Base-by-base conservation (phyloP, 2,329 filamentous ascomycete genomes). In the Juglanconis sp. region DNA sequence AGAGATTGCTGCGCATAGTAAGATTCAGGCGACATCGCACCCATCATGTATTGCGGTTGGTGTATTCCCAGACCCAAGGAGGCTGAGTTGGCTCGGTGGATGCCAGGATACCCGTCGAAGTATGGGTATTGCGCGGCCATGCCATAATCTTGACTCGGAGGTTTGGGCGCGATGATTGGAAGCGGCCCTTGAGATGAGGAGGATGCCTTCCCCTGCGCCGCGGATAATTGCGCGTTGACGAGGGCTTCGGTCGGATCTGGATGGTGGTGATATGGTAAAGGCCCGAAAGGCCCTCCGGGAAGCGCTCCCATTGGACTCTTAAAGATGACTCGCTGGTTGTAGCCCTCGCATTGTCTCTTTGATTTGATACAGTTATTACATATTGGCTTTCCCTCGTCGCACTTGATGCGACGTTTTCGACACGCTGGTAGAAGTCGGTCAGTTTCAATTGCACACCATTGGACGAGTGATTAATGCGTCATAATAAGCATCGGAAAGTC, bases 361-460 rank as follows among this genome's bases (percentile, higher is more conserved):
- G 90, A 94, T 70, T 94, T 95, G 76, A 90, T 86, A 75, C 91
- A 96, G 70, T 96, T 96, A 69, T 83, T 87, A 75, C 91, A 95
- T 34, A 83, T 89, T 32, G 91, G 91, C 53, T 89, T 85, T 68
- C 92, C 91, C 73, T 98, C 95, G 64, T 95, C 95, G 74, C 95
- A 99, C 76, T 98, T 99, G 75, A 99, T 98, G 64, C 95, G 90
- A 56, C 95, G 88, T 76, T 91, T 94, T 65, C 95, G 89, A 76
- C 95, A 99, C 60, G 95, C 90, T 93, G 49, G 62, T 59, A 50
- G 71, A 50, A 63, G 53, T 60, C 52, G 68, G 56, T 62, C 35
- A 63, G 58, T 11, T 34, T 10, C 15, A 44, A 42, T 17, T 31
- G 24, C 2, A 24, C 24, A 24, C 24, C 24, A 24, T 24, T 24